Evolutionary conservation across 208 protist genomes (phyloP), one percentile per base, ranked within the genome.

Genomic region (Trypanosoma avium): DNA sequence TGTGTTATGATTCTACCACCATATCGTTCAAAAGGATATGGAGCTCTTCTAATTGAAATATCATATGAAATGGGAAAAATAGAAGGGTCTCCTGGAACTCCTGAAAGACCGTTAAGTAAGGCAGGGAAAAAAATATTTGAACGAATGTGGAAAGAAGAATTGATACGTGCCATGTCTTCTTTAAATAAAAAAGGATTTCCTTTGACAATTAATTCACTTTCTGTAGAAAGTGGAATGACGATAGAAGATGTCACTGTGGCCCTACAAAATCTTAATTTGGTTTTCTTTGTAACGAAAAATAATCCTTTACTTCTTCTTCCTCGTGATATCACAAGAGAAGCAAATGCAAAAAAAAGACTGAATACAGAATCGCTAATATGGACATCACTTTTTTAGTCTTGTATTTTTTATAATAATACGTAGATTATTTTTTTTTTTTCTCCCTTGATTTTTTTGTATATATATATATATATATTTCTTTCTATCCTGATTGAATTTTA

Each of bases 1-100:
- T 92, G 85, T 60, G 76, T 92, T 4, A 85, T 92, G 71, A 63
- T 92, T 10, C 54, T 92, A 4, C 82, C 82, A 13, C 86, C 82
- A 4, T 92, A 84, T 35, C 73, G 79, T 24, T 70, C 73, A 9
- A 89, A 88, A 55, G 82, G 79, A 4, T 89, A 92, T 50, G 86
- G 82, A 17, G 58, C 77, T 12, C 77, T 89, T 64, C 61, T 92
- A 7, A 79, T 78, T 13, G 74, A 84, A 9, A 70, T 92, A 4
- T 89, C 82, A 22, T 92, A 89, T 59, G 80, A 89, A 56, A 74
- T 92, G n/a, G 80, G 73, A 13, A 71, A 80, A 6, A 64, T 68
- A 27, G 86, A 92, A 30, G 72, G 71, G 24, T 66, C 80, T 61
- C 67, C 79, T 0, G 82, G 82, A 26, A 87, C 82, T 1, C 82